These are phyloP conservation scores for Penicillium capsulatum DNA, from an alignment of 2,329 filamentous ascomycete species.

Conservation along the genomic window DNA sequence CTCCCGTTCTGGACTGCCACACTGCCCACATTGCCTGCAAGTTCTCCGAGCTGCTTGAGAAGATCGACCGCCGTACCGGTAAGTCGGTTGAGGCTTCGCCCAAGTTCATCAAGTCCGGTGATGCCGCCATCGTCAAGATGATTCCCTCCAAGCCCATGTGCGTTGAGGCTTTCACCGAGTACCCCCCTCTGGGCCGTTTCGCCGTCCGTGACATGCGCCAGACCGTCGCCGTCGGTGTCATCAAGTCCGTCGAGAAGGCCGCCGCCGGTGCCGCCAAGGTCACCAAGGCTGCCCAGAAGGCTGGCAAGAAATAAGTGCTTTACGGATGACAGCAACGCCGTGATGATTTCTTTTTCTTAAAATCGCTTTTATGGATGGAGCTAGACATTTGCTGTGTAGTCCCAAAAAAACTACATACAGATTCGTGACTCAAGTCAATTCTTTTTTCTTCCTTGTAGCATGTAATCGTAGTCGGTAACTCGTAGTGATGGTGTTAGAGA, in stretches of 20 bases:
- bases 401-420: slow-evolving; percentile 20
- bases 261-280: slow-evolving; percentile 57
- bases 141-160: slow-evolving; percentile 99
- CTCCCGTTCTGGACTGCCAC: slow-evolving; percentile 99
- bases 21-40: slow-evolving; percentile 99
- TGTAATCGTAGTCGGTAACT: no score
- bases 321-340: slow-evolving; percentile 24
- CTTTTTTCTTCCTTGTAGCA: background rate
- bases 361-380: slow-evolving; percentile 24
- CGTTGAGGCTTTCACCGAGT: slow-evolving; percentile 99
- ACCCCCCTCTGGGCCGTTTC: slow-evolving; percentile 99
- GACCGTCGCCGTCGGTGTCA: slow-evolving; percentile 34
- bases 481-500: no score
- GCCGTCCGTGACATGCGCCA: slow-evolving; percentile 94
- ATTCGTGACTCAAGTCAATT: slow-evolving; percentile 16
- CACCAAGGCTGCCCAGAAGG: slow-evolving; percentile 61
- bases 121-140: slow-evolving; percentile 99
- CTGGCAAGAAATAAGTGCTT: slow-evolving; percentile 65
- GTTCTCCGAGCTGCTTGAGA: slow-evolving; percentile 98
- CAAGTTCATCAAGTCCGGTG: slow-evolving; percentile 99
- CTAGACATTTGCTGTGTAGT: slow-evolving; percentile 26
- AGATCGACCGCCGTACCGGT: slow-evolving; percentile 99
- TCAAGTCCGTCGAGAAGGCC: slow-evolving; percentile 71
- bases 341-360: slow-evolving; percentile 26
- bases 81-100: slow-evolving; percentile 87